Evolutionary conservation across 164 flowering plant genomes (phyloP), one percentile per base, ranked within the genome.

Genomic region (Macadamia tetraphylla): DNA sequence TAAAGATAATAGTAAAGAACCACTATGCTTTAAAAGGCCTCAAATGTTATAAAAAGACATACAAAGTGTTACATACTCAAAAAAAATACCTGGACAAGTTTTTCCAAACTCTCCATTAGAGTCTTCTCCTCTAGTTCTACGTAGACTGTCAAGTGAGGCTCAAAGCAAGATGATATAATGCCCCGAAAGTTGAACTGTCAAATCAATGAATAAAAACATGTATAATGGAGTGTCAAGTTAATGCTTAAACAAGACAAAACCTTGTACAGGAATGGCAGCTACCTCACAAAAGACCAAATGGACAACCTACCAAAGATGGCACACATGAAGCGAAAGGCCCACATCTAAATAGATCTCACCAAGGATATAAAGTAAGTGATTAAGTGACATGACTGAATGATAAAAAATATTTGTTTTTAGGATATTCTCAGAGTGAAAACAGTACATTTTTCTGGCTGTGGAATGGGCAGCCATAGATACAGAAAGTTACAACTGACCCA

Each of bases 81-180:
- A 23, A 23, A 74, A 73, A 56, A 58, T 74, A 92, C 98, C 96
- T 94, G 99, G 72, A 92, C 88, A 79, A 90, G 94, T 78, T 94
- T 94, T 75, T 94, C 99, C 69, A 94, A 73, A 75, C 74, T 82
- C 80, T 94, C 99, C 96, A 92, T 90, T 49, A 94, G 81, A 48
- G 94, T 92, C 79, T 86, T 94, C 83, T 94, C 98, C 76, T 94
- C 99, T 63, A 94, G 77, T 74, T 94, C 98, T 6, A 92, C 85
- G 69, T 94, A 94, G 29, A 90, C 90, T 14, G 77, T 81, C 78
- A 94, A 74, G 80, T 94, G 95, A 75, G 92, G 92, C 72, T 94
- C 99, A 75, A 94, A 94, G 83, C 97, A 94, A 64, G 99, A 90
- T 31, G 99, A 94, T 67, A 94, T 89, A 32, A 94, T 92, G 70